Percentiles rank a stretch among this genome's conserved stretches.
These are phyloP conservation scores for Yamadazyma jaroonii DNA, from an alignment of 1,139 yeast species.

Conservation along the genomic window DNA sequence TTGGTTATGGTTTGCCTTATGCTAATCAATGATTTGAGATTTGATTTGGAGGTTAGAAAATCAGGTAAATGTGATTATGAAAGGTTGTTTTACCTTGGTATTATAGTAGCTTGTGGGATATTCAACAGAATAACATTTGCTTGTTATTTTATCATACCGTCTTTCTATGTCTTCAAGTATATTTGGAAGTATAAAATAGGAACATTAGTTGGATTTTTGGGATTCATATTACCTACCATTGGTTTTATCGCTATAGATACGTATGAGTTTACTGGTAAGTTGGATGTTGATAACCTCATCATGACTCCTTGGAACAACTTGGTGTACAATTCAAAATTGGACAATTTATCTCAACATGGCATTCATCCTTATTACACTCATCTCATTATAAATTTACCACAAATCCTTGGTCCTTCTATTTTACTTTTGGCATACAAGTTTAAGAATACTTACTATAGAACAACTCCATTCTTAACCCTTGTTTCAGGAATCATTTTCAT, in stretches of 20 bases:
- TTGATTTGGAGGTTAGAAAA: conserved; percentile 17
- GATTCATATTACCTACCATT: conserved; percentile 33
- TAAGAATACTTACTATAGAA: conserved; percentile 31
- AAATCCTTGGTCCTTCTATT: conserved; percentile 74
- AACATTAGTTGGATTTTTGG: conserved; percentile 19
- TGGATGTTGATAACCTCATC: conserved; percentile 25
- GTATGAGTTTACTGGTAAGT: conserved; percentile 10
- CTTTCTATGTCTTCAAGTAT: conserved; percentile 36
- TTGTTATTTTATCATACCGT: conserved; percentile 69
- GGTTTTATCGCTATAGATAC: conserved; percentile 58
- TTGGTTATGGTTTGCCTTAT: conserved; percentile 57
- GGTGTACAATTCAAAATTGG: conserved; percentile 57
- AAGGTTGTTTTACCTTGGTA: conserved; percentile 44
- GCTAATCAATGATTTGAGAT: conserved; percentile 46
- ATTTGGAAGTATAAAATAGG: conserved; percentile 27
- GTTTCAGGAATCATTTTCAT: conserved; percentile 59
- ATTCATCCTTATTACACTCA: conserved; percentile 80
- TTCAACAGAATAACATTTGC: conserved; percentile 86
- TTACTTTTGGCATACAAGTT: conserved; percentile 35
- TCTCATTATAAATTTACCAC: conserved; percentile 70
- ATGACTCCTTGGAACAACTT: conserved; percentile 78
- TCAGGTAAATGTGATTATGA: conserved; percentile 6
- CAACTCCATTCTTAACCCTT: conserved; percentile 58
- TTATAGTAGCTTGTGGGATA: conserved; percentile 58
- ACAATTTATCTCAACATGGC: conserved; percentile 76